Evolutionary conservation across 176 grass and related monocot species (phyloP).

Genomic region (Rhipidocladum racemiflorum): DNA sequence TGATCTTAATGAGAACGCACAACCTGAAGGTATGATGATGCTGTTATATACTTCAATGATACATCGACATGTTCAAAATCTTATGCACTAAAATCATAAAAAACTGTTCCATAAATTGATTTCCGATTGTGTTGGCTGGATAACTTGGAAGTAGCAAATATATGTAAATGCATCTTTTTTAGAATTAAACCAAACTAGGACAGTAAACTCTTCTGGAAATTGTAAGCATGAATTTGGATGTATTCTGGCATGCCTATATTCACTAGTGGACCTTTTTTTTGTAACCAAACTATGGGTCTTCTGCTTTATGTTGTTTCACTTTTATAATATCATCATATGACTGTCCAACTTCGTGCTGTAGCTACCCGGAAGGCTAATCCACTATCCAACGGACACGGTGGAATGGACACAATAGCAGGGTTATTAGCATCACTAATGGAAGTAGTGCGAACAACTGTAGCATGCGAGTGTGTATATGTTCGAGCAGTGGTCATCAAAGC

Average conservation of each 20-base stretch:
- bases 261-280: neutral
- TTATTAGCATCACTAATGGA: constrained; percentile 97
- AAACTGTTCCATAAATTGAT: neutral
- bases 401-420: constrained; percentile 80
- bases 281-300: neutral
- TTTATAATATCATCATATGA: constrained; percentile 25
- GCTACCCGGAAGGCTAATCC: constrained; percentile 65
- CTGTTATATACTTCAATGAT: constrained; percentile 15
- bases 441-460: constrained; percentile 93
- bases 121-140: neutral
- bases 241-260: neutral
- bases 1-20: constrained; percentile 68
- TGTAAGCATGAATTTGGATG: constrained; percentile 13
- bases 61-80: neutral
- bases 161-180: constrained; percentile 1
- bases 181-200: neutral
- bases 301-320: neutral
- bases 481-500: constrained; percentile 98
- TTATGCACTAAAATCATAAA: neutral
- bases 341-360: constrained; percentile 37
- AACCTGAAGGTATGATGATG: constrained; percentile 69
- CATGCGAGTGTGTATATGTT: constrained; percentile 99
- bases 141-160: neutral
- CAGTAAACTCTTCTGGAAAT: neutral
- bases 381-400: constrained; percentile 73